phyloP scores from a whole-genome alignment of 352 stramenopile genomes.

The Globisporangium nunn region DNA sequence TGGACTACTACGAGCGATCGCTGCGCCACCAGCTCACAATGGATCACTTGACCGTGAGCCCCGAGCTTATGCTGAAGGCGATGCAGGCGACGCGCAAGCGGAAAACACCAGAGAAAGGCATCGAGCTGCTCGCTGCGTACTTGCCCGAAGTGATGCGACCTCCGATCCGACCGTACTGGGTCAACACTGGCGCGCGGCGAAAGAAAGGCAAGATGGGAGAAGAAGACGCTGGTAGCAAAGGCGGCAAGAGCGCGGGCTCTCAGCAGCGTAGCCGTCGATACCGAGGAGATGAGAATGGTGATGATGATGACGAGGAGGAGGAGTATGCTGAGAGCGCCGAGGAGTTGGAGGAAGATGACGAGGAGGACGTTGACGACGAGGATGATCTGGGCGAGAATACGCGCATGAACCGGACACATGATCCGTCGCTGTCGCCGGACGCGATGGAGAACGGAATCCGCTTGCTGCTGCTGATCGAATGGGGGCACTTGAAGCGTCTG shows the following conservation, averaged over 20 bases:
- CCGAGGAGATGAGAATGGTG: constrained; percentile 3
- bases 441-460: constrained; percentile 84
- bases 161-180: constrained; percentile 81
- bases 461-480: constrained; percentile 74
- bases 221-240: not conserved
- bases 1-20: constrained; percentile 77
- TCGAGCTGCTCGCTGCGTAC: constrained; percentile 47
- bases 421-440: constrained; percentile 72
- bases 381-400: constrained; percentile 39
- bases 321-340: constrained; percentile 20
- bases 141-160: constrained; percentile 60
- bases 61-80: constrained; percentile 56
- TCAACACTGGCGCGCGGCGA: constrained; percentile 35
- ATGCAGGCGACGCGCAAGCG: constrained; percentile 60
- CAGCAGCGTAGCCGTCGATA: not conserved
- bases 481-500: constrained; percentile 65
- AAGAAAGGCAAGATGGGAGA: constrained; percentile 6
- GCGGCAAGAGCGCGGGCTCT: not conserved
- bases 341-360: constrained; percentile 30
- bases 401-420: constrained; percentile 53
- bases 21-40: constrained; percentile 44
- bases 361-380: constrained; percentile 47
- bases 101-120: constrained; percentile 38
- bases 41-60: constrained; percentile 43
- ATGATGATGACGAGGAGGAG: constrained; percentile 11